phyloP scores from a whole-genome alignment of 1,139 yeast genomes.

The Taphrina communis region DNA sequence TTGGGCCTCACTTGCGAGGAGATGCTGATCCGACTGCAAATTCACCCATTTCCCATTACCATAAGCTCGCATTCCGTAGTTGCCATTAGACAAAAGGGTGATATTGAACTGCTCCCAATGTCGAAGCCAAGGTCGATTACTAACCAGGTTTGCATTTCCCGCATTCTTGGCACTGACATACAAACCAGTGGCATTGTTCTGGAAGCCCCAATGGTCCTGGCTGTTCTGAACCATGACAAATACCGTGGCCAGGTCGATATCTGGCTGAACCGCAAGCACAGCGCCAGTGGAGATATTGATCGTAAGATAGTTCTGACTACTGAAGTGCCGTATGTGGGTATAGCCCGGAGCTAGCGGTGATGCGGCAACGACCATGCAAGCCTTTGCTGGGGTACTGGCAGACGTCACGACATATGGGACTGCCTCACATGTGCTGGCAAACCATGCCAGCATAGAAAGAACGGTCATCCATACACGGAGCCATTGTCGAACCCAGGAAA shows the following conservation, averaged over 20 bases:
- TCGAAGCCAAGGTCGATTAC: background rate
- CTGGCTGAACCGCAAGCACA: background rate
- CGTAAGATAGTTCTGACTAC: background rate
- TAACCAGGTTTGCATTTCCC: background rate
- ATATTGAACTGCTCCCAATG: constrained; percentile 7
- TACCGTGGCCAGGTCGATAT: background rate
- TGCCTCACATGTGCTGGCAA: background rate
- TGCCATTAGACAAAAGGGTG: background rate
- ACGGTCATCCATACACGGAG: no score
- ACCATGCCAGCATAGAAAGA: no score
- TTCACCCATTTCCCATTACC: background rate
- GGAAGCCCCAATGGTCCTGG: background rate
- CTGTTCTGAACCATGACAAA: background rate
- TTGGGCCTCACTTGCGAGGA: background rate
- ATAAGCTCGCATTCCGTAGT: background rate
- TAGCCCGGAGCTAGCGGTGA: background rate
- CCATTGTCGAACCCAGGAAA: no score
- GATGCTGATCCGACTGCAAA: background rate
- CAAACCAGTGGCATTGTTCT: background rate
- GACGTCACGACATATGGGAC: background rate
- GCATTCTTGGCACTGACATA: background rate
- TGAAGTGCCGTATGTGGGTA: background rate
- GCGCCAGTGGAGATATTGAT: background rate
- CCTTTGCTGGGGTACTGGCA: background rate
- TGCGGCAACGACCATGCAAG: background rate